Percentiles rank a stretch among this genome's conserved stretches.
These are phyloP conservation scores for Capsicum baccatum DNA, from an alignment of 257 asterid species.

Conservation along the genomic window DNA sequence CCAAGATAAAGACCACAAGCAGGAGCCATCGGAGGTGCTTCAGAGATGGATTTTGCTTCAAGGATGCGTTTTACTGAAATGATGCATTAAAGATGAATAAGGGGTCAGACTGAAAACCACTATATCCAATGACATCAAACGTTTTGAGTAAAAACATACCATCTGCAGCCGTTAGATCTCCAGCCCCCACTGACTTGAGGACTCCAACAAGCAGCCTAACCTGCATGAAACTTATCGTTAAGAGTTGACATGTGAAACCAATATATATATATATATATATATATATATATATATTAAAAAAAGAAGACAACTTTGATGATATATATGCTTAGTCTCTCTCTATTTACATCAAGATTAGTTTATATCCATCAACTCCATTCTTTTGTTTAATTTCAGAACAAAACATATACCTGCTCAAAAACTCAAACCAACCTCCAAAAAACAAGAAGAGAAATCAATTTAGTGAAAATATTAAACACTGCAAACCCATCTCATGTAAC, in stretches of 20 bases:
- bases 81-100: conserved; percentile 5
- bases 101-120: not conserved
- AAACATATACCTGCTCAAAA: not conserved
- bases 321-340: not conserved
- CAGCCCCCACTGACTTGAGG: conserved; percentile 82
- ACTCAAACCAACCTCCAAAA: not conserved
- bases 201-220: conserved; percentile 91
- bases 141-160: conserved; percentile 48
- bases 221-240: conserved; percentile 47
- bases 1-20: conserved; percentile 96
- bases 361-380: not conserved
- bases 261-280: too few species aligned
- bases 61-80: conserved; percentile 77
- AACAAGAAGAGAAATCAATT: not conserved
- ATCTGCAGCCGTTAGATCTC: conserved; percentile 67
- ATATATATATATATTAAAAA: too few species aligned
- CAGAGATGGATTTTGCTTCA: conserved; percentile 67
- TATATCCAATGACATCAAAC: not conserved
- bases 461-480: not conserved
- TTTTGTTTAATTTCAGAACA: not conserved
- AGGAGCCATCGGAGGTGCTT: conserved; percentile 95
- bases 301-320: not conserved
- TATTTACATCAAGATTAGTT: not conserved
- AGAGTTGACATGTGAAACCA: not conserved
- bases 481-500: not conserved